Evolutionary conservation across 2,329 filamentous ascomycete species (phyloP).

Genomic region (Ramichloridium luteum): DNA sequence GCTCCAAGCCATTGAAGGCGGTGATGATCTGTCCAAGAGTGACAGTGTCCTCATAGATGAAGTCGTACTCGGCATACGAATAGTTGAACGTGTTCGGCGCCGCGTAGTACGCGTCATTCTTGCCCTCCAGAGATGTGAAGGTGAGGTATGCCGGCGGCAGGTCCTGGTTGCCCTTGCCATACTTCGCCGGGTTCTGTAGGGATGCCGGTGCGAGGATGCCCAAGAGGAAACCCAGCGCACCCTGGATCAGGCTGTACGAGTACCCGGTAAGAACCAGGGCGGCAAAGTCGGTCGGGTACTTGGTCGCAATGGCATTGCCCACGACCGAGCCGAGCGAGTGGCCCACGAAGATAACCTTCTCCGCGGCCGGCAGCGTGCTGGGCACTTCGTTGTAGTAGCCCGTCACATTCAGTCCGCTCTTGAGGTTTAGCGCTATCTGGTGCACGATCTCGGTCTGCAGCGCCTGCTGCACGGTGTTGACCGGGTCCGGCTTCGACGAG

Average conservation of each 20-base stretch:
- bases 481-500: conserved; percentile 10
- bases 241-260: conserved; percentile 8
- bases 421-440: conserved; percentile 8
- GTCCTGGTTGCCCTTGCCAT: no score
- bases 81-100: conserved; percentile 9
- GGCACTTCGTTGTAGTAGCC: no score
- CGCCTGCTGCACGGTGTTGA: conserved; percentile 10
- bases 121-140: conserved; percentile 9
- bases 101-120: conserved; percentile 10
- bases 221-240: conserved; percentile 8
- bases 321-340: conserved; percentile 10
- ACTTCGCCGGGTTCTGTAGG: conserved; percentile 10
- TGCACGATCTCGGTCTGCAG: conserved; percentile 11
- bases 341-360: conserved; percentile 10
- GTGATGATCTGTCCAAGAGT: conserved; percentile 11
- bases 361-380: conserved; percentile 5
- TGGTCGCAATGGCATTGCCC: conserved; percentile 11
- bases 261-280: conserved; percentile 13
- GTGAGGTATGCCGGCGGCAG: conserved; percentile 12
- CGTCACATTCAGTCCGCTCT: conserved; percentile 6
- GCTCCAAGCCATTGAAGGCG: conserved; percentile 9
- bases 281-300: conserved; percentile 12
- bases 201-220: conserved; percentile 9
- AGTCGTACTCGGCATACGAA: conserved; percentile 10
- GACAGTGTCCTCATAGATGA: conserved; percentile 12